These are phyloP conservation scores for Rhododendron griersonianum DNA, from an alignment of 148 eudicot genomes.

Conservation along the genomic window DNA sequence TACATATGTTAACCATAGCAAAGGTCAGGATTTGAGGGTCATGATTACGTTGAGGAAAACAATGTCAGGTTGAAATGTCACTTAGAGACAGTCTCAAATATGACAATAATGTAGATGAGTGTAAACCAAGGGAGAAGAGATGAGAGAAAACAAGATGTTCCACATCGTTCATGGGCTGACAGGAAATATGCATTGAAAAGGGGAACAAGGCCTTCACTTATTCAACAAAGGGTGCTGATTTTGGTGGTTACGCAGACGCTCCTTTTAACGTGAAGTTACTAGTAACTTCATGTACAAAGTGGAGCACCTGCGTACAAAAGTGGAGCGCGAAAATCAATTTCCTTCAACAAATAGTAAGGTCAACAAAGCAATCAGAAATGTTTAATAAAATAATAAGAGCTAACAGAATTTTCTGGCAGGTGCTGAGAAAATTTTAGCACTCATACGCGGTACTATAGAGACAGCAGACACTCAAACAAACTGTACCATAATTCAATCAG, in stretches of 20 bases:
- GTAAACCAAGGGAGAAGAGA: not conserved
- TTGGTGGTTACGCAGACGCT: too few species aligned
- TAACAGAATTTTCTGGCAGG: not conserved
- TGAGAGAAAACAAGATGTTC: not conserved
- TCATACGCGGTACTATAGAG: not conserved
- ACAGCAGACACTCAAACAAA: not conserved
- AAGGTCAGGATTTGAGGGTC: not conserved
- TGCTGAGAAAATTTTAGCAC: not conserved
- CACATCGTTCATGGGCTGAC: not conserved
- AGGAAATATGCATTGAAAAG: not conserved
- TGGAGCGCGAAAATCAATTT: too few species aligned
- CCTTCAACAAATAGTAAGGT: not conserved
- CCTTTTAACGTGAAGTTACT: too few species aligned
- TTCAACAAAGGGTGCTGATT: not conserved
- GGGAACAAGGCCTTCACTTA: not conserved
- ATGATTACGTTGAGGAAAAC: not conserved
- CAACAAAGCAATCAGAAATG: not conserved
- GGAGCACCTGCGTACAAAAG: too few species aligned
- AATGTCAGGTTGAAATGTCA: not conserved
- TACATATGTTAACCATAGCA: not conserved
- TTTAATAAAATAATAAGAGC: not conserved
- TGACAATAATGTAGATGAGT: not conserved
- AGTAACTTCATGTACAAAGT: too few species aligned
- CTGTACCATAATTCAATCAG: not conserved
- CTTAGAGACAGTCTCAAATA: not conserved